Conservation (phyloP, 2,329 filamentous ascomycete species). For the Penicillium brasilianum region DNA sequence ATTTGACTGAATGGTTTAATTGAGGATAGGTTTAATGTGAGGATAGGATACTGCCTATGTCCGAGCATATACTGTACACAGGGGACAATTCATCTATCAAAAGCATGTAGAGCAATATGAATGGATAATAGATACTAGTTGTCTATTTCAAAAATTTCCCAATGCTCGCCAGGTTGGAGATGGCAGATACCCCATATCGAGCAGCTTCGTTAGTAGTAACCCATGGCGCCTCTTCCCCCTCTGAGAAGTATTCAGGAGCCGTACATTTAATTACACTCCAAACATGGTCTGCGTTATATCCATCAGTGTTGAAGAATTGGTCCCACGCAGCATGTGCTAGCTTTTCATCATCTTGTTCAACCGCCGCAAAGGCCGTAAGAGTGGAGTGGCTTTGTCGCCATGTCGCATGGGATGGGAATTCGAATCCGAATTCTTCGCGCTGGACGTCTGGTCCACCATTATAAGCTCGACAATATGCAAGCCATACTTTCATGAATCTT, state of each 20-base stretch:
- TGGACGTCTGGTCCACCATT: slow-evolving; percentile 21
- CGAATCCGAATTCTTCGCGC: slow-evolving; percentile 19
- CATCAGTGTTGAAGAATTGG: slow-evolving; percentile 24
- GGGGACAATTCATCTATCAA: not conserved
- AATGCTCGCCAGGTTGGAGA: slow-evolving; percentile 23
- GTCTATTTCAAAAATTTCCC: slow-evolving; percentile 11
- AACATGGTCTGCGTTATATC: slow-evolving; percentile 13
- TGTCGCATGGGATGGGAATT: slow-evolving; percentile 22
- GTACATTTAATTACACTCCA: slow-evolving; percentile 14
- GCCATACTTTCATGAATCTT: slow-evolving; percentile 20
- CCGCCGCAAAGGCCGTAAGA: slow-evolving; percentile 23
- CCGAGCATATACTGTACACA: not conserved
- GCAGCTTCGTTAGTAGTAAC: slow-evolving; percentile 22
- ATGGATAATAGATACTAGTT: not conserved
- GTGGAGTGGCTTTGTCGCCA: slow-evolving; percentile 27
- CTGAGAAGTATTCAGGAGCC: slow-evolving; percentile 16
- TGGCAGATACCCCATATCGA: slow-evolving; percentile 24
- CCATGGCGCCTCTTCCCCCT: slow-evolving; percentile 18
- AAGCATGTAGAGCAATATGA: not conserved
- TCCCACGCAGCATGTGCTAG: slow-evolving; percentile 20
- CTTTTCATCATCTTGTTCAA: slow-evolving; percentile 7
- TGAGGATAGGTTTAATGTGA: too few species aligned
- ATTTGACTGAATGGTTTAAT: not conserved
- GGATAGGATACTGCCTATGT: not conserved
- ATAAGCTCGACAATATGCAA: slow-evolving; percentile 22